Evolutionary conservation across 148 eudicot genomes (phyloP), one percentile per base, ranked within the genome.

Genomic region (Pharnaceum exiguum): DNA sequence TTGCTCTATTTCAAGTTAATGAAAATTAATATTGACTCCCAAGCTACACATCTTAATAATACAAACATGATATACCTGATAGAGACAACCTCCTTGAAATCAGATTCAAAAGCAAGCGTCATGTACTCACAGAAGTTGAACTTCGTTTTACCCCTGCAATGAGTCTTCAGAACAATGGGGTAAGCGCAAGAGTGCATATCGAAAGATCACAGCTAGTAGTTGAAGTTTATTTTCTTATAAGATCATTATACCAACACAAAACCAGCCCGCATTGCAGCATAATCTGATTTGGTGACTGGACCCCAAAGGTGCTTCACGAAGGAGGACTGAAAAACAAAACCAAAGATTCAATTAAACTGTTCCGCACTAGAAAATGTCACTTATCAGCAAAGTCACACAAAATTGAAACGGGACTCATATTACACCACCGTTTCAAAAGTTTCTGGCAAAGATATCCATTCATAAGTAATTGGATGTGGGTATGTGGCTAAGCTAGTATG

Each of bases 91-190:
- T 72, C 72, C 57, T 70, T 67, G 47, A 81, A 77, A 60, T 81
- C 86, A 29, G 64, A 66, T 63, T 81, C 86, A 22, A 77, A 60
- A 13, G 75, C 80, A 38, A 76, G 77, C 16, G 65, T 55, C 86
- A 81, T 69, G 71, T 81, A 81, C 46, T 81, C 74, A 47, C 65
- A 63, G 33, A 81, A 81, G 60, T 77, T 69, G 58, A 81, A 81
- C 50, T 58, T 62, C 1, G 75, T 79, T 24, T 74, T 77, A 27
- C 31, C 63, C 30, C 61, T 60, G 51, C 69, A 71, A 60, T 81
- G 86, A 7, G 66, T 72, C 86, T 81, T 23, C 53, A 51, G 38
- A 35, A 35, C 12, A n/a, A n/a, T 15, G 27, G 10, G 16, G 31
- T 15, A 27, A 24, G 19, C 1, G 21, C 5, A n/a, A 11, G 5